phyloP scores from a whole-genome alignment of 331 rosid species.

The Prunus yedoensis region DNA sequence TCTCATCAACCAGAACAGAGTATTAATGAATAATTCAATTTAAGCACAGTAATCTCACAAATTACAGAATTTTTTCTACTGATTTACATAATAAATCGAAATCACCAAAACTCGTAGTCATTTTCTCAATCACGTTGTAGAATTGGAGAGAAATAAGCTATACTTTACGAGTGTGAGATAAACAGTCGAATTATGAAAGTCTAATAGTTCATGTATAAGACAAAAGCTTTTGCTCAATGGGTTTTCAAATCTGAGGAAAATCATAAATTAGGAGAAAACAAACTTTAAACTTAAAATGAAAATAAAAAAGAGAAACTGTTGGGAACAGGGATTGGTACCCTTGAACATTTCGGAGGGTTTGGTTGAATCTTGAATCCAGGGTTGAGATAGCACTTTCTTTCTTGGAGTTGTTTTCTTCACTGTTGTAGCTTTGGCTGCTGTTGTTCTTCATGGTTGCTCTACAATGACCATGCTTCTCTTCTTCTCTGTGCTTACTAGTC shows the following conservation, averaged over 20 bases:
- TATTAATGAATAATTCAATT: slow-evolving; percentile 8
- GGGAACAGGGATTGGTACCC: slow-evolving; percentile 43
- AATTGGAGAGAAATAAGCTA: slow-evolving; percentile 27
- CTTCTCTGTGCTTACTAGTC: neutral
- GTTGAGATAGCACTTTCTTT: slow-evolving; percentile 47
- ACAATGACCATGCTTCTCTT: slow-evolving; percentile 3
- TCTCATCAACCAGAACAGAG: slow-evolving; percentile 26
- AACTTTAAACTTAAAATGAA: neutral
- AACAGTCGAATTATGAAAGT: neutral
- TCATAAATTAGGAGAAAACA: slow-evolving; percentile 12
- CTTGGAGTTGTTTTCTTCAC: slow-evolving; percentile 42
- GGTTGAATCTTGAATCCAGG: slow-evolving; percentile 77
- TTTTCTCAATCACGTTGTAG: slow-evolving; percentile 6
- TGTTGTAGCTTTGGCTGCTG: slow-evolving; percentile 24
- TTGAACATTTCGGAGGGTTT: slow-evolving; percentile 88
- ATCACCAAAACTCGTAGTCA: slow-evolving; percentile 8
- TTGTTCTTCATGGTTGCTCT: slow-evolving; percentile 58
- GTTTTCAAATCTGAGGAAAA: slow-evolving; percentile 27
- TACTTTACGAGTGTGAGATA: slow-evolving; percentile 1
- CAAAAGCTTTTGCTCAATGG: slow-evolving; percentile 14
- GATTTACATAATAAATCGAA: slow-evolving; percentile 4
- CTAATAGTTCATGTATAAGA: slow-evolving; percentile 16
- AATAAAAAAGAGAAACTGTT: neutral
- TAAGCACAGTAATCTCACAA: slow-evolving; percentile 22
- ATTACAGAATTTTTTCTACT: slow-evolving; percentile 1